Evolutionary conservation across 345 rosid species (phyloP).

Genomic region (Eucalyptus coolabah): DNA sequence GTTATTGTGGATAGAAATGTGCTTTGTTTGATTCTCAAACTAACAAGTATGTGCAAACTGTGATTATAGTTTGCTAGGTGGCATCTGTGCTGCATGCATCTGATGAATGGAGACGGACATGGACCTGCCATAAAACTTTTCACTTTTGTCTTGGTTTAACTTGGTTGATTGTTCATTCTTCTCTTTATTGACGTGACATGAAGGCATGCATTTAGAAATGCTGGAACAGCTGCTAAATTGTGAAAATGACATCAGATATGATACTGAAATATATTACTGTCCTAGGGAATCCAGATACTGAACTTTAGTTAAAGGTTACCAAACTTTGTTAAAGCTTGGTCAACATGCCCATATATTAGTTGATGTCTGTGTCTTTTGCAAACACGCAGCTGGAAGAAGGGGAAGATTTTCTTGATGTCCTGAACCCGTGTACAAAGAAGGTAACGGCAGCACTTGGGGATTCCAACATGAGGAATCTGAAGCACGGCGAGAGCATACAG

Average conservation of each 20-base stretch:
- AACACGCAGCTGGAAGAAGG: slow-evolving; percentile 71
- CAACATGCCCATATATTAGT: not conserved
- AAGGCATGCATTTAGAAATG: not conserved
- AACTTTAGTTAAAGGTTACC: not conserved
- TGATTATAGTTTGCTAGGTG: not conserved
- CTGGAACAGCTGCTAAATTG: not conserved
- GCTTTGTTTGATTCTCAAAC: not conserved
- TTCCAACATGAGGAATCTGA: slow-evolving; percentile 72
- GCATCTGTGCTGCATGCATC: not conserved
- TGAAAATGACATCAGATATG: not conserved
- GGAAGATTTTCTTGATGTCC: slow-evolving; percentile 50
- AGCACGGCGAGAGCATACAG: slow-evolving; percentile 62
- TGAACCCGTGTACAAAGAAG: slow-evolving; percentile 59
- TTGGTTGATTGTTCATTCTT: not conserved
- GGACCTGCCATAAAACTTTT: not conserved
- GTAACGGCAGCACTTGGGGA: slow-evolving; percentile 77
- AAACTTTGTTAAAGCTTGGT: not conserved
- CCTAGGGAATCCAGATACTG: not conserved
- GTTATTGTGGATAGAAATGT: not conserved
- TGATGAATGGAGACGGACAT: not conserved
- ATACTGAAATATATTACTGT: not conserved
- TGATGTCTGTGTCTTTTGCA: not conserved
- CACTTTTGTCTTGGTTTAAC: not conserved
- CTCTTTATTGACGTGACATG: not conserved
- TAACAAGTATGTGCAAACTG: not conserved